Percentiles rank a stretch among this genome's conserved stretches.
These are phyloP conservation scores for Ceratocystis variospora DNA, from an alignment of 2,329 filamentous ascomycete species.

Conservation along the genomic window DNA sequence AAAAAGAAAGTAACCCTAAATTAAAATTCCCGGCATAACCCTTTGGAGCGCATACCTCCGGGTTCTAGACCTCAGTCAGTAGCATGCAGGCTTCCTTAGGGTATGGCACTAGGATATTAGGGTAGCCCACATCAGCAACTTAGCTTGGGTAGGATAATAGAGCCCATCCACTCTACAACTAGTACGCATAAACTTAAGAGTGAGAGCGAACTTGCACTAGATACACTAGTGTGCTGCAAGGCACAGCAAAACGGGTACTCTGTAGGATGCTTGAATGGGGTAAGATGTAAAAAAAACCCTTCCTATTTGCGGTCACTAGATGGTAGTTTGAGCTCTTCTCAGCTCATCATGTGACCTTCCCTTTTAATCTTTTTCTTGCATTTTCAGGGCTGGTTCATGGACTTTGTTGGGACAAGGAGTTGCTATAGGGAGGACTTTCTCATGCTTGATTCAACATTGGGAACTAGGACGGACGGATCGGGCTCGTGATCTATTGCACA, in stretches of 20 bases:
- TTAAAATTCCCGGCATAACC: too few species aligned
- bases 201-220: background rate
- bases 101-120: background rate
- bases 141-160: background rate
- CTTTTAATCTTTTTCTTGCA: too few species aligned
- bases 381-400: background rate
- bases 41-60: too few species aligned
- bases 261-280: conserved; percentile 11
- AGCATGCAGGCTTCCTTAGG: background rate
- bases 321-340: background rate
- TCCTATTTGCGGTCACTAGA: too few species aligned
- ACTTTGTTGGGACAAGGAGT: background rate
- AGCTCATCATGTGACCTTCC: background rate
- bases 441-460: too few species aligned
- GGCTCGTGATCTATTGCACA: background rate
- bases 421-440: background rate
- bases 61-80: too few species aligned
- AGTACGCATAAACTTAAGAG: background rate
- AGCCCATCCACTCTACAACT: background rate
- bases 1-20: too few species aligned
- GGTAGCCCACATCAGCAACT: background rate
- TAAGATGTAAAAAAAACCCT: background rate
- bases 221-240: background rate
- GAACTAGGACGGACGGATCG: too few species aligned
- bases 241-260: conserved; percentile 16